Evolutionary conservation across 169 alveolate species (phyloP).

Genomic region (Plasmodium vivax): DNA sequence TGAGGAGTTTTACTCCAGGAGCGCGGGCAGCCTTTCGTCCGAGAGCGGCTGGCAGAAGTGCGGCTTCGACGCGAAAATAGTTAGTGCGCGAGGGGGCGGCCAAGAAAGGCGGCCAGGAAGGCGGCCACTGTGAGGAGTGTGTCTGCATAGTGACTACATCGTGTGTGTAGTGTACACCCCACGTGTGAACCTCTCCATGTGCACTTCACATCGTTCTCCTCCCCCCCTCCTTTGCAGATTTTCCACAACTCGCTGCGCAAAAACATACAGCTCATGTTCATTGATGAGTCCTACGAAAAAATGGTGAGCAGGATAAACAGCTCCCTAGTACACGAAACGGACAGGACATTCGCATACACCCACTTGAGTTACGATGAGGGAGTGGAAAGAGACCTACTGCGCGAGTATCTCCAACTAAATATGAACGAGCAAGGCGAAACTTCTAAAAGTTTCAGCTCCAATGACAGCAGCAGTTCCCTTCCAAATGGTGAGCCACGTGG

Average conservation of each 20-base stretch:
- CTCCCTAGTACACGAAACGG: conserved; percentile 30
- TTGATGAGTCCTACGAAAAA: conserved; percentile 38
- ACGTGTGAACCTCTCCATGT: not conserved
- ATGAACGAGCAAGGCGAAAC: not conserved
- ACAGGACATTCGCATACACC: conserved; percentile 20
- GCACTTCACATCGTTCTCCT: not conserved
- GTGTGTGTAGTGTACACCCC: not conserved
- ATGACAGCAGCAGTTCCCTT: conserved; percentile 2
- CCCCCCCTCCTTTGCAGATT: conserved; percentile 17
- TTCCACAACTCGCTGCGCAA: conserved; percentile 52
- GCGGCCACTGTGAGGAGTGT: not conserved
- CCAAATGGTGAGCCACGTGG: not conserved
- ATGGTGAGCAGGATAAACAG: conserved; percentile 34
- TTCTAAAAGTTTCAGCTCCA: conserved; percentile 1
- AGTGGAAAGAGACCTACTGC: not conserved
- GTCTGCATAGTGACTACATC: not conserved
- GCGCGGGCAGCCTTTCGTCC: conserved; percentile 7
- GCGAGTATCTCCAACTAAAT: not conserved
- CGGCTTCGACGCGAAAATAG: conserved; percentile 74
- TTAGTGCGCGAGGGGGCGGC: not conserved
- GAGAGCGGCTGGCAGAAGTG: conserved; percentile 75
- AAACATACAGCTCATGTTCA: conserved; percentile 52
- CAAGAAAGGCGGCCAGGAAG: not conserved
- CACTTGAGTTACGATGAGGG: conserved; percentile 50
- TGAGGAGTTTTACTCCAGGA: conserved; percentile 22